A percentile compares a stretch with the other conserved stretches of the same genome.
phyloP scores from a whole-genome alignment of 2,329 filamentous ascomycete species.

The Cladosporium austrohemisphaericum region DNA sequence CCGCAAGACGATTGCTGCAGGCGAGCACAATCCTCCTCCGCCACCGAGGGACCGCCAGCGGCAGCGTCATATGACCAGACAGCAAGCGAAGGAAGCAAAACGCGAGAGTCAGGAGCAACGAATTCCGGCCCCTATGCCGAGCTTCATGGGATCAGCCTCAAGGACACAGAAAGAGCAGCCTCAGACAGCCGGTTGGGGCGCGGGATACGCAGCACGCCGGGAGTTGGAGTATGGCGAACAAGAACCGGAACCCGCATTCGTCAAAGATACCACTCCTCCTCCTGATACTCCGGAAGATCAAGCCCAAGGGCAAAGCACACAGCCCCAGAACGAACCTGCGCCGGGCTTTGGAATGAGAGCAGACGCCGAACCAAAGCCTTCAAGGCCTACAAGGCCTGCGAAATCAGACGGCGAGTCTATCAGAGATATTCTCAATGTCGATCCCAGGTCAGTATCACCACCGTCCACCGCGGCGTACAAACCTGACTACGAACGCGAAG shows the following conservation, averaged over 20 bases:
- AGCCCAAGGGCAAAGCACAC: neutral
- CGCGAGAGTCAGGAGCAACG: neutral
- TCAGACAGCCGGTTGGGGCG: neutral
- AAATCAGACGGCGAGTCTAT: constrained; percentile 1
- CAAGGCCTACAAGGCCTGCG: constrained; percentile 4
- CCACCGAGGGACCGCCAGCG: too few species aligned
- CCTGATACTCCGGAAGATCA: neutral
- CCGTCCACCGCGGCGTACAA: neutral
- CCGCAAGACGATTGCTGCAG: too few species aligned
- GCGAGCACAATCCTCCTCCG: too few species aligned
- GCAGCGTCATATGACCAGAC: too few species aligned
- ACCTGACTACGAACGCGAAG: constrained; percentile 1
- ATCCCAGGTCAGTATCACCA: neutral
- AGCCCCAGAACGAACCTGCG: neutral
- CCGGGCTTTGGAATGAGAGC: neutral
- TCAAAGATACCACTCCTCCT: neutral
- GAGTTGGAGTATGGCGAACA: constrained; percentile 1
- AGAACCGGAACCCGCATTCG: neutral
- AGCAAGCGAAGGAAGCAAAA: too few species aligned
- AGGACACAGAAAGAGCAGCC: neutral
- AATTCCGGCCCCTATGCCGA: neutral
- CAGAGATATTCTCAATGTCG: neutral
- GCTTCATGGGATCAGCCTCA: constrained; percentile 1
- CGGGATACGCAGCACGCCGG: constrained; percentile 1
- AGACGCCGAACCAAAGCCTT: neutral